Base-by-base conservation (phyloP, 257 asterid species). In the Datura wrightii region DNA sequence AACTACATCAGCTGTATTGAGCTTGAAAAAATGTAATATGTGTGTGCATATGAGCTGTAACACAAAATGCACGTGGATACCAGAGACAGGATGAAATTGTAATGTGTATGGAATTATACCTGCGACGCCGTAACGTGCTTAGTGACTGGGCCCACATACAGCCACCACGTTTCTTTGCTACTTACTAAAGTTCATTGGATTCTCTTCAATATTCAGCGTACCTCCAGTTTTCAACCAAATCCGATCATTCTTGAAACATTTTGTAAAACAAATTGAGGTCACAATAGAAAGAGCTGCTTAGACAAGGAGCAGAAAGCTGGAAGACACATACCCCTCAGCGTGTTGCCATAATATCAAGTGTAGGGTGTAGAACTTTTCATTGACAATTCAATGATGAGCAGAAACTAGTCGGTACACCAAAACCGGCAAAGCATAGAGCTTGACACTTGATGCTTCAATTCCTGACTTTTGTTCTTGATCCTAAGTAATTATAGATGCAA, bases 231-330 rank as follows among this genome's bases (percentile, higher is more conserved):
- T 48, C 8, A 7, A 48, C 15, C 42, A 76, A 50, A 74, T 15
- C 44, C 6, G 6, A 76, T 76, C 60, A 50, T 19, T 50, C 44
- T 50, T 52, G 46, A 50, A 76, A 76, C 48, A 52, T 67, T 39
- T 76, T 31, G 13, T 50, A 76, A 72, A 76, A 76, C 31, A 50
- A 48, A 19, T 10, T 76, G 63, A 76, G 63, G 63, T 52, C 82
- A 76, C 82, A 50, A 52, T 8, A 14, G 14, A 52, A 76, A 76
- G 46, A 52, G 15, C 13, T 76, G 2, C 46, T 76, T 76, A 50
- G 63, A 52, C 46, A 76, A 36, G 5, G 14, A 76, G 81, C 14
- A 31, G 62, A 50, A 76, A 31, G 82, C 46, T 31, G 24, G 9
- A 31, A 14, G 31, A 76, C 3, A 76, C 15, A 76, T 76, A 52